Conservation (phyloP, 2,329 filamentous ascomycete species). For the Pezicula radicicola region DNA sequence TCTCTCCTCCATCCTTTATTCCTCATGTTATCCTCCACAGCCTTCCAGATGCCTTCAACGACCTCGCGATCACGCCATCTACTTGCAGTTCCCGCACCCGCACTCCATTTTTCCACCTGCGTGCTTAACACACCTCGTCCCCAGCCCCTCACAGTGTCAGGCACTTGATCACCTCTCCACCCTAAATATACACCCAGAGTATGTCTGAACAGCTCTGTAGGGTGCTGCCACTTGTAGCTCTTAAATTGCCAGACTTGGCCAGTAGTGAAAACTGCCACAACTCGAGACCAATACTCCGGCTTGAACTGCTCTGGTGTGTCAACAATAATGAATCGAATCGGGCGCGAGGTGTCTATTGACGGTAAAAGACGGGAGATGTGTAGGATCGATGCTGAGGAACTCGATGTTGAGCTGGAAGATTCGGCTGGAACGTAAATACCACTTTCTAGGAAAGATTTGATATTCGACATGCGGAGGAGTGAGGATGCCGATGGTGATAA, state of each 20-base stretch:
- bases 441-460: constrained; percentile 87
- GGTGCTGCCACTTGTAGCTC: constrained; percentile 91
- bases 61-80: constrained; percentile 88
- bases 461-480: constrained; percentile 90
- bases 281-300: constrained; percentile 93
- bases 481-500: constrained; percentile 95
- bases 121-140: constrained; percentile 79
- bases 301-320: constrained; percentile 94
- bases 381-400: constrained; percentile 72
- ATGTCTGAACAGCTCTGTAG: constrained; percentile 85
- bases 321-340: constrained; percentile 91
- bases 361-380: constrained; percentile 79
- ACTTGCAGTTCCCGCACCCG: constrained; percentile 36
- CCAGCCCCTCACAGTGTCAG: constrained; percentile 77
- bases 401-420: constrained; percentile 54
- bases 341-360: constrained; percentile 63
- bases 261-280: constrained; percentile 96
- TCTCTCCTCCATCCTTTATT: constrained; percentile 79
- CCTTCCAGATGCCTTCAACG: constrained; percentile 88
- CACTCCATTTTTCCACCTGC: constrained; percentile 80
- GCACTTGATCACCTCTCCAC: constrained; percentile 80
- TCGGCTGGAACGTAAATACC: constrained; percentile 80
- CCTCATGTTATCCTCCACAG: constrained; percentile 85
- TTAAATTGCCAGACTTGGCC: constrained; percentile 99
- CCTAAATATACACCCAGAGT: constrained; percentile 86